Conservation (phyloP, 495 filamentous ascomycete species). For the Penicillium goetzii region DNA sequence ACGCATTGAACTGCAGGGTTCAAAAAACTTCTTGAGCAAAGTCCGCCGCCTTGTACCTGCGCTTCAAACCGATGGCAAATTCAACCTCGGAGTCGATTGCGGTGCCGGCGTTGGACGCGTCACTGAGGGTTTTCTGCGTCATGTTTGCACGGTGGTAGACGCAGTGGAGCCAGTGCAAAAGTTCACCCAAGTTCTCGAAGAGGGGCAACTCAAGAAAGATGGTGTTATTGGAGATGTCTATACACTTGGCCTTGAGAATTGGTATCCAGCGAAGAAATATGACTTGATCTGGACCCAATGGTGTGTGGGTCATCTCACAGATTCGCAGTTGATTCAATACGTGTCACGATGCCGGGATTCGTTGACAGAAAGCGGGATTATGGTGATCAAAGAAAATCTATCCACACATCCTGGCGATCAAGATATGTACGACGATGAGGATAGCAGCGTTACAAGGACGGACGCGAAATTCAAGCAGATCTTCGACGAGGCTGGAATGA, state of each 20-base stretch:
- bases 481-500: conserved; percentile 71
- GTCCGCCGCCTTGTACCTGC: conserved; percentile 54
- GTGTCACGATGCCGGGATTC: conserved; percentile 62
- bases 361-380: conserved; percentile 54
- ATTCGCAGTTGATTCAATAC: conserved; percentile 70
- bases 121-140: conserved; percentile 58
- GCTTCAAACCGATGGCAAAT: conserved; percentile 27
- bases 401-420: conserved; percentile 55
- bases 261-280: conserved; percentile 63
- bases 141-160: conserved; percentile 57
- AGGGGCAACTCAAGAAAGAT: conserved; percentile 33
- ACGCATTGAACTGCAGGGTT: conserved; percentile 76
- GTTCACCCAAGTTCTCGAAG: conserved; percentile 45
- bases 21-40: conserved; percentile 75
- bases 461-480: conserved; percentile 71
- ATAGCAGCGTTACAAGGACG: conserved; percentile 79
- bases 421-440: conserved; percentile 77
- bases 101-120: conserved; percentile 67
- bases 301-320: conserved; percentile 92
- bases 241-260: conserved; percentile 76
- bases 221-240: conserved; percentile 64
- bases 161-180: conserved; percentile 63
- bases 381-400: conserved; percentile 90
- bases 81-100: conserved; percentile 57
- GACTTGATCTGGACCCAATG: conserved; percentile 76